Percentiles rank a stretch among this genome's conserved stretches.
These are phyloP conservation scores for Melampsora americana DNA, from an alignment of 1,284 basidiomycete species.

Conservation along the genomic window DNA sequence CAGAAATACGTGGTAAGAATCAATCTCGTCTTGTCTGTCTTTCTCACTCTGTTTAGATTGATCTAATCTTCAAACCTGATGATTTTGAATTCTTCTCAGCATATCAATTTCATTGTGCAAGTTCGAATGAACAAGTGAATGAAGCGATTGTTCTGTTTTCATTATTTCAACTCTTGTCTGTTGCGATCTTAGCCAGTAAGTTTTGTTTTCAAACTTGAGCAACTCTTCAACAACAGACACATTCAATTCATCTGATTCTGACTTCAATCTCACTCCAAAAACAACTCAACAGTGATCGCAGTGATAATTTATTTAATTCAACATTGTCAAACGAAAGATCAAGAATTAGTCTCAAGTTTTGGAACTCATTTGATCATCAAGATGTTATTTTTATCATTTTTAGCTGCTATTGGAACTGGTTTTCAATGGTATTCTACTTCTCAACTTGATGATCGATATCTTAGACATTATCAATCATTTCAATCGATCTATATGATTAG, in stretches of 20 bases:
- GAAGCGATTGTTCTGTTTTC: conserved; percentile 3
- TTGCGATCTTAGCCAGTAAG: neutral
- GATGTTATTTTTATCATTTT: neutral
- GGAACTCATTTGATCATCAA: neutral
- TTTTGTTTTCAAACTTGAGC: neutral
- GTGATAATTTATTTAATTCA: conserved; percentile 2
- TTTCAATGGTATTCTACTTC: neutral
- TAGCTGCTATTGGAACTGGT: neutral
- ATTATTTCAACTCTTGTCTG: neutral
- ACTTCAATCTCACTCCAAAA: no score
- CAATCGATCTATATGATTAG: conserved; percentile 19
- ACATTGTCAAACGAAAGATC: neutral
- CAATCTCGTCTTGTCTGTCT: neutral
- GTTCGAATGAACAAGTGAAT: neutral
- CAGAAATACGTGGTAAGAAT: neutral
- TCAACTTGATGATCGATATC: neutral
- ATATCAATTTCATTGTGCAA: conserved; percentile 1
- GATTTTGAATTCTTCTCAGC: neutral
- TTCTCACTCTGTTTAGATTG: neutral
- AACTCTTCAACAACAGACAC: neutral
- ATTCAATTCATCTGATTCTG: neutral
- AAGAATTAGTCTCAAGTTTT: conserved; percentile 2
- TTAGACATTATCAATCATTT: neutral
- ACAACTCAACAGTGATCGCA: neutral
- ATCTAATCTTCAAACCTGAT: no score